Conservation (phyloP, 2,329 filamentous ascomycete species). For the Fusarium keratoplasticum region DNA sequence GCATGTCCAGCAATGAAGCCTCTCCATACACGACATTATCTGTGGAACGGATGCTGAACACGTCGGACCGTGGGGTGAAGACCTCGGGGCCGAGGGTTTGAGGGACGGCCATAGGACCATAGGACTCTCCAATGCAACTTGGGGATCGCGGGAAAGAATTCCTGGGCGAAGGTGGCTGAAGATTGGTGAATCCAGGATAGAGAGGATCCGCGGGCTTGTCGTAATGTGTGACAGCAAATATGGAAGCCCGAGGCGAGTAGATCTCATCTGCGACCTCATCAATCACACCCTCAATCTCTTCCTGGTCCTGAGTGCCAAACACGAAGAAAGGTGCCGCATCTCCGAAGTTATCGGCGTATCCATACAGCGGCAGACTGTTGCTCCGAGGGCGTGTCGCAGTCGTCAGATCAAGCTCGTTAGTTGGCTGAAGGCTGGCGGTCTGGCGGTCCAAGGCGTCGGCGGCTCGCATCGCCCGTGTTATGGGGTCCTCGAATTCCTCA, state of each 20-base stretch:
- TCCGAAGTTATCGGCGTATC: constrained; percentile 56
- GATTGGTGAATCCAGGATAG: constrained; percentile 33
- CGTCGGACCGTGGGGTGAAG: constrained; percentile 50
- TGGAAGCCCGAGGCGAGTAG: constrained; percentile 37
- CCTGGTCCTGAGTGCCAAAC: constrained; percentile 54
- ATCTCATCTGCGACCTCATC: constrained; percentile 29
- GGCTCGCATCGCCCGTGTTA: constrained; percentile 67
- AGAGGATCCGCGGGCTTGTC: constrained; percentile 41
- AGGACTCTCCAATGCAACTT: constrained; percentile 52
- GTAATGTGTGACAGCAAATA: constrained; percentile 46
- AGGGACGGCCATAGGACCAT: constrained; percentile 33
- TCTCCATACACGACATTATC: constrained; percentile 55
- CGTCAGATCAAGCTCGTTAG: constrained; percentile 61
- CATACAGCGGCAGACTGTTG: constrained; percentile 62
- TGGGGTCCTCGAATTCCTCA: constrained; percentile 58
- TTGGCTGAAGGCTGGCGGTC: constrained; percentile 65
- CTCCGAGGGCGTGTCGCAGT: constrained; percentile 56
- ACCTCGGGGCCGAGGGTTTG: constrained; percentile 36
- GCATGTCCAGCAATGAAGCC: constrained; percentile 54
- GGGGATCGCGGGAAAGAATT: constrained; percentile 37
- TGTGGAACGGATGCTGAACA: constrained; percentile 48
- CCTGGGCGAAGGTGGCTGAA: constrained; percentile 37
- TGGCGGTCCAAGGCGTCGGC: constrained; percentile 68
- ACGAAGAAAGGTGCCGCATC: constrained; percentile 61
- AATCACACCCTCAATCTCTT: constrained; percentile 34